Base-by-base conservation (phyloP, 192 early-diverging fungal genomes). In the Entomortierella lignicola region DNA sequence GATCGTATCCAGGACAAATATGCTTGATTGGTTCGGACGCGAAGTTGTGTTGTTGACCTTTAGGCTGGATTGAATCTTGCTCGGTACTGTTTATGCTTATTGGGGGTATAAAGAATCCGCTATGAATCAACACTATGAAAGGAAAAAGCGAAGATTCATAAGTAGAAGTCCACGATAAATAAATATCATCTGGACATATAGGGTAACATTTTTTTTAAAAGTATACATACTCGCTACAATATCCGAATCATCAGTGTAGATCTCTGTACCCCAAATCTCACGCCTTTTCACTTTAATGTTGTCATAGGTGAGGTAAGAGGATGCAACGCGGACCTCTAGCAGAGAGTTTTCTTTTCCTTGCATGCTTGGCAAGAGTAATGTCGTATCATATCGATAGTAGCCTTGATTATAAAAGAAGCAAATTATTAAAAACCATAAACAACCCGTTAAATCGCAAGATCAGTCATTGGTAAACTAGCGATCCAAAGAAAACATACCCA, bases 231-330 rank as follows among this genome's bases (percentile, higher is more conserved):
- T 90, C 17, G 92, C 91, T 21, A 95, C 92, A 34, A 94, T 72
- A 57, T 95, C 94, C 7, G 92, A 93, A 69, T 95, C 94, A 60
- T 95, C 94, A 0, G 92, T 91, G 65, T 95, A 95, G 31, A 95
- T 79, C 62, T 92, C 93, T 1, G 94, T 94, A 23, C 94, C 94
- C 94, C 94, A 95, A 5, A 95, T 13, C 4, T 90, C 92, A 23
- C 85, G 83, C 55, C 77, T 84, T 56, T 85, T 69, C 6, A 94
- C 88, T 27, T 87, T 90, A 8, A 81, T 55, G 71, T 94, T 94
- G 32, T 82, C 63, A 66, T 85, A 94, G 0, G 85, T 87, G 57
- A 94, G 69, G 60, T 87, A 86, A 23, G 84, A 70, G 10, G 91
- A 89, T 4, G 91, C 86, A 12, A 95, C 67, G 7, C 91, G 86